Conservation (phyloP, 2,329 filamentous ascomycete genomes). For the Xylaria multiplex region DNA sequence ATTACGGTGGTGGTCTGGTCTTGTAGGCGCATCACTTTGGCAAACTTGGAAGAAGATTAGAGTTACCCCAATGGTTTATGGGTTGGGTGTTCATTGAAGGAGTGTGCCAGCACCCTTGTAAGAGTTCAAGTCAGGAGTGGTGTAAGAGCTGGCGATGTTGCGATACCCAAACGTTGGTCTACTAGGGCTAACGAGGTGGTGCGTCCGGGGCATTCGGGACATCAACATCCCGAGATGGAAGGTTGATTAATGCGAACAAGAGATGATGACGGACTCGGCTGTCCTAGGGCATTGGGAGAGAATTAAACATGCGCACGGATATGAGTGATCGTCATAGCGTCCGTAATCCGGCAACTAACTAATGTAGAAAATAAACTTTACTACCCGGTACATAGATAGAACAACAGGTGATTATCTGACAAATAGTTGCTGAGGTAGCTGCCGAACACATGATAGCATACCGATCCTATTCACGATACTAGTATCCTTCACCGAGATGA, state of each 20-base stretch:
- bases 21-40: conserved; percentile 21
- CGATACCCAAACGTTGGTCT: conserved; percentile 17
- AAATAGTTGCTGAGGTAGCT: background rate
- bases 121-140: conserved; percentile 3
- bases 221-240: conserved; percentile 11
- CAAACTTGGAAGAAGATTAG: conserved; percentile 9
- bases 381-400: background rate
- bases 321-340: conserved; percentile 12
- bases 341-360: no score
- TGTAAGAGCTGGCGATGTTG: conserved; percentile 21
- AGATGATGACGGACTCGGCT: conserved; percentile 1
- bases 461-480: background rate
- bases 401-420: background rate
- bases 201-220: background rate
- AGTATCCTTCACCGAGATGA: background rate
- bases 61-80: conserved; percentile 17
- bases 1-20: conserved; percentile 19
- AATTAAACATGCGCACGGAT: conserved; percentile 27
- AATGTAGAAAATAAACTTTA: background rate
- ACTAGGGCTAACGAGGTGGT: conserved; percentile 9
- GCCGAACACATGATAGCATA: background rate
- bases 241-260: conserved; percentile 23
- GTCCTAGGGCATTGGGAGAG: conserved; percentile 1
- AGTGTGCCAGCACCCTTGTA: conserved; percentile 26
- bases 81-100: conserved; percentile 14